A percentile compares a stretch with the other conserved stretches of the same genome.
Conservation (phyloP, 768 basidiomycete species). For the Hypsizygus marmoreus region DNA sequence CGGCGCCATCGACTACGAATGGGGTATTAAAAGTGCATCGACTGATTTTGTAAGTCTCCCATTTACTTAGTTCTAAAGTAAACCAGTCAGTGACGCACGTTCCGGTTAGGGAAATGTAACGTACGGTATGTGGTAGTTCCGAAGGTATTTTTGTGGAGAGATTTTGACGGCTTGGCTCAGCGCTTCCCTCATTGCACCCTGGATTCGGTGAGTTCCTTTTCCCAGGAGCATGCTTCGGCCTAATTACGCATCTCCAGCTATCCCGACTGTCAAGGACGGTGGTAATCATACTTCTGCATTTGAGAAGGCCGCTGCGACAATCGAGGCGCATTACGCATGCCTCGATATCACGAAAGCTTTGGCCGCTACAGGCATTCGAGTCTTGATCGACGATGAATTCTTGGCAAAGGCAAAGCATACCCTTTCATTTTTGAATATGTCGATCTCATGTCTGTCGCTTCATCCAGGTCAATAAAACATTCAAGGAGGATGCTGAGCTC, state of each 20-base stretch:
- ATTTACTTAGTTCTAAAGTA: not conserved
- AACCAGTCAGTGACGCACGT: not conserved
- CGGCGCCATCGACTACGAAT: constrained; percentile 62
- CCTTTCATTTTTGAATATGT: not conserved
- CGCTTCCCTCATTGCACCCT: constrained; percentile 72
- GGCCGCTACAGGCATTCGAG: constrained; percentile 68
- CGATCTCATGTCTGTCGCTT: not conserved
- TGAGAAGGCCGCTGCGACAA: constrained; percentile 59
- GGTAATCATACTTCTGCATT: constrained; percentile 81
- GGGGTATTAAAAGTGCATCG: constrained; percentile 70
- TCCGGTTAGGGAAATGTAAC: constrained; percentile 70
- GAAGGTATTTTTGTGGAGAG: too few species aligned
- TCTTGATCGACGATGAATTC: constrained; percentile 69
- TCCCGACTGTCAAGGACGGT: constrained; percentile 69
- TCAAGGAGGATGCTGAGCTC: constrained; percentile 41
- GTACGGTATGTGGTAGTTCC: constrained; percentile 64
- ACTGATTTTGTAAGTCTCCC: constrained; percentile 73
- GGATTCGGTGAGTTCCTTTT: constrained; percentile 53
- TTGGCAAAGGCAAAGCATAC: constrained; percentile 28
- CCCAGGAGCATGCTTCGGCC: not conserved
- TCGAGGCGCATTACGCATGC: constrained; percentile 64
- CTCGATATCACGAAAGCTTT: constrained; percentile 71
- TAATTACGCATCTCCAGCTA: too few species aligned
- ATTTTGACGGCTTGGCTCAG: constrained; percentile 26
- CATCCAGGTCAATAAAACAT: constrained; percentile 48